Percentiles rank a stretch among this genome's conserved stretches.
phyloP scores from a whole-genome alignment of 140 eudicot species.

The Flaveria floridana region DNA sequence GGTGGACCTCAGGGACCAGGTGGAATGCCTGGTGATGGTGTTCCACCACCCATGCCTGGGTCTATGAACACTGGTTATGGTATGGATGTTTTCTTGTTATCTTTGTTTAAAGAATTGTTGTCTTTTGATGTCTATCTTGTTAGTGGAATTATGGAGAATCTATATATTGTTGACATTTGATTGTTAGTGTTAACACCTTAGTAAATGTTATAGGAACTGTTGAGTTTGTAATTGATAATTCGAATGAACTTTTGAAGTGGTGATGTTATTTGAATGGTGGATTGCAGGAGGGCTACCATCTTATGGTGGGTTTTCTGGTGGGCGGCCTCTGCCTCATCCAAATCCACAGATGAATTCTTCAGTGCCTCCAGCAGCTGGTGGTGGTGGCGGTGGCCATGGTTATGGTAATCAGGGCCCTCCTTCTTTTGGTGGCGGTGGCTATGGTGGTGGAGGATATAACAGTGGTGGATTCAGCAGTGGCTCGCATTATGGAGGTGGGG shows the following conservation, averaged over 20 bases:
- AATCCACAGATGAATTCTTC: conserved; percentile 33
- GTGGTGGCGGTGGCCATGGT: conserved; percentile 29
- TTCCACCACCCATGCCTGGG: conserved; percentile 29
- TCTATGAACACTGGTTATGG: conserved; percentile 34
- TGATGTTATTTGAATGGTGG: conserved; percentile 1
- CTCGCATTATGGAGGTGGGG: conserved; percentile 32
- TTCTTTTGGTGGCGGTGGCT: conserved; percentile 31
- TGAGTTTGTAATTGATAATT: not conserved
- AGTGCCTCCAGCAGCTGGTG: conserved; percentile 26
- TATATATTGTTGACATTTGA: not conserved
- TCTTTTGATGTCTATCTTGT: not conserved
- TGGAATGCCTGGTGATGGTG: conserved; percentile 28
- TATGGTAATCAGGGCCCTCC: conserved; percentile 36
- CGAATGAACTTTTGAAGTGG: not conserved
- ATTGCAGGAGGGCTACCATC: conserved; percentile 29
- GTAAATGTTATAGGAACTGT: not conserved
- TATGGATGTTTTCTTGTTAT: not conserved
- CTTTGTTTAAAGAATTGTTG: not conserved
- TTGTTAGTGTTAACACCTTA: not conserved
- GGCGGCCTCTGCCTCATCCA: conserved; percentile 35
- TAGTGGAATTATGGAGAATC: not conserved
- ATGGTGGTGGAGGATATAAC: conserved; percentile 29
- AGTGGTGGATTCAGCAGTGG: conserved; percentile 34
- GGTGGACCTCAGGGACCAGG: conserved; percentile 37
- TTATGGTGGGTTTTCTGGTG: conserved; percentile 31